A percentile compares a stretch with the other conserved stretches of the same genome.
phyloP scores from a whole-genome alignment of 768 basidiomycete genomes.

The Dacryopinax spathularia region DNA sequence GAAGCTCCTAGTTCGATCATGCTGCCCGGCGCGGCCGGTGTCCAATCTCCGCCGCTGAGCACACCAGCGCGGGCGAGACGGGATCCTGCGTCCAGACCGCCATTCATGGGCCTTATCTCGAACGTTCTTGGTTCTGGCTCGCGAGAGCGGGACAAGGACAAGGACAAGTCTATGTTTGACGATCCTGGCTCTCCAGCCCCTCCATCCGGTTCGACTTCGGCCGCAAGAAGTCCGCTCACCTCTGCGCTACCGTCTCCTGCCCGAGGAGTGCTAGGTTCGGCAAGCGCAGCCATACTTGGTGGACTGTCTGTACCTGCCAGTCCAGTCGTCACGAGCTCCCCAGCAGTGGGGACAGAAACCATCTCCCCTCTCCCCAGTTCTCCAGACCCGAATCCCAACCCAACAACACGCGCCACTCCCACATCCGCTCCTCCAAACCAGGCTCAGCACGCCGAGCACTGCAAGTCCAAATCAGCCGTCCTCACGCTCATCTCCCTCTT shows the following conservation, averaged over 20 bases:
- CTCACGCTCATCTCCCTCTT: slow-evolving; percentile 27
- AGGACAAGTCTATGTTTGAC: background rate
- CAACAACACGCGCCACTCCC: background rate
- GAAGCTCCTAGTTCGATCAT: no score
- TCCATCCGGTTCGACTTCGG: background rate
- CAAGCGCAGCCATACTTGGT: slow-evolving; percentile 14
- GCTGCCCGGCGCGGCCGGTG: no score
- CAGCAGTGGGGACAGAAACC: background rate
- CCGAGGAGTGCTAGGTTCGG: slow-evolving; percentile 10
- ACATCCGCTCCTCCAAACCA: background rate
- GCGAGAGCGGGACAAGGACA: background rate
- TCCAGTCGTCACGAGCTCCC: background rate
- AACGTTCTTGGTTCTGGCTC: background rate
- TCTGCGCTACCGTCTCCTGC: background rate
- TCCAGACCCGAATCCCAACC: background rate
- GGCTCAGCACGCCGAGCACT: background rate
- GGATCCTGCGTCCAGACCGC: background rate
- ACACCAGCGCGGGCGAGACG: background rate
- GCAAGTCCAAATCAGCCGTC: slow-evolving; percentile 12
- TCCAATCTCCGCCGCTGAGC: no score
- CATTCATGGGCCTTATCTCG: background rate
- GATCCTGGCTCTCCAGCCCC: background rate
- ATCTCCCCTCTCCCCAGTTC: background rate
- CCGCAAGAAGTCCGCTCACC: background rate
- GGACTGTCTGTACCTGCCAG: background rate